Evolutionary conservation across 1,284 basidiomycete species (phyloP), one percentile per base, ranked within the genome.

Genomic region (Agroathelia rolfsii): DNA sequence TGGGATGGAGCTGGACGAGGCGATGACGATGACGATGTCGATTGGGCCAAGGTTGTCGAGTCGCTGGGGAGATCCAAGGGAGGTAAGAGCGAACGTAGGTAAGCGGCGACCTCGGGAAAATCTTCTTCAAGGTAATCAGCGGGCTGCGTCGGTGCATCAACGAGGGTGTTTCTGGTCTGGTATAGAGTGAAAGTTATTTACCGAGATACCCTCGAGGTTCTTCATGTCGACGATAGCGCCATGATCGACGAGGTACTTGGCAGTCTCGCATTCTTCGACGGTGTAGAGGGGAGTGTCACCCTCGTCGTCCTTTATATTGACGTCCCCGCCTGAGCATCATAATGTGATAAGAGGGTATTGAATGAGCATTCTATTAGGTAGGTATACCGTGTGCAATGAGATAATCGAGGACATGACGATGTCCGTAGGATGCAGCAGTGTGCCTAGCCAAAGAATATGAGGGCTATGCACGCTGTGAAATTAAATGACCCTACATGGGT

Each of bases 361-460:
- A 14, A 21, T 37, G 30, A 16, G 26, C 21, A 30, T 15, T 13
- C 26, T 24, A 34, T 33, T 38, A 38, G 38, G 32, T 26, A 40
- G 44, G 34, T 25, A 29, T 32, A 77, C 79, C 88, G 46, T 66
- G 67, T 10, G 73, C 66, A 39, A 90, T 62, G 35, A 95, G 73
- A 59, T 87, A 93, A 17, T 74, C 68, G 14, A 95, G 63, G 27
- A 93, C 57, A 24, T 80, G 59, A 11, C 82, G 49, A 32, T 90
- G 89, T 7, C 75, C 84, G 53, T 93, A 95, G 1, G 89, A 94
- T 0, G 88, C 89, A 5, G 90, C 89, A n/a, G 90, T 92, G 57
- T 95, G 90, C 76, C 81, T 83, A 48, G 6, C 7, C 7, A 27
- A 20, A 32, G 28, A 39, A 30, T 28, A 10, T 8, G 30, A 40